A percentile compares a stretch with the other conserved stretches of the same genome.
phyloP scores from a whole-genome alignment of 2,329 filamentous ascomycete species.

The Drechmeria coniospora region DNA sequence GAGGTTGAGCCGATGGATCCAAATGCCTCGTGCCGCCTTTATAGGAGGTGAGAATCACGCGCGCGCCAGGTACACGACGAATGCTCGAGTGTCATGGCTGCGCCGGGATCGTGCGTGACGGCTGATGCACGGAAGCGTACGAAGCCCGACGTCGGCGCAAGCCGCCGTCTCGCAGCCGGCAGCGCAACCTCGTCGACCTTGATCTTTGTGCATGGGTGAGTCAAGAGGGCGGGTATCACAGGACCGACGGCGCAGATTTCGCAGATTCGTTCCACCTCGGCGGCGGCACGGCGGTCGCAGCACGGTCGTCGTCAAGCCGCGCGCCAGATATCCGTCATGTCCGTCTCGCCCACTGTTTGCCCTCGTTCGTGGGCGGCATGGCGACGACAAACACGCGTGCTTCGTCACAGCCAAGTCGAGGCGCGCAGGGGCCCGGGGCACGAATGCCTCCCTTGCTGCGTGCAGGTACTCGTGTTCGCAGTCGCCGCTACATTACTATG shows the following conservation, averaged over 20 bases:
- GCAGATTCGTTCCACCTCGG: not conserved
- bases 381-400: not conserved
- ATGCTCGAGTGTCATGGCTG: too few species aligned
- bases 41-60: too few species aligned
- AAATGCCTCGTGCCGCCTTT: too few species aligned
- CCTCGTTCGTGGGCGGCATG: not conserved
- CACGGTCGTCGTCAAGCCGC: not conserved
- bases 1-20: too few species aligned
- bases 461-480: too few species aligned
- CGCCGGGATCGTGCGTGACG: not conserved
- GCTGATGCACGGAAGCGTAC: too few species aligned
- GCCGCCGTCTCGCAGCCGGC: too few species aligned
- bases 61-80: too few species aligned
- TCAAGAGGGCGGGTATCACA: not conserved
- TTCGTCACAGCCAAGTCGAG: not conserved
- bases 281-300: too few species aligned
- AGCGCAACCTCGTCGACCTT: not conserved
- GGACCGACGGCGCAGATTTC: not conserved
- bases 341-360: not conserved
- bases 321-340: not conserved
- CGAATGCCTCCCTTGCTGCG: too few species aligned
- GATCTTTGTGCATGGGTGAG: not conserved
- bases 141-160: not conserved
- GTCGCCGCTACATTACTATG: too few species aligned
- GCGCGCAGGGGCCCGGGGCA: slow-evolving; percentile 14